A percentile compares a stretch with the other conserved stretches of the same genome.
Evolutionary conservation across 352 stramenopile species (phyloP).

Genomic region (Phytophthora agathidicida): DNA sequence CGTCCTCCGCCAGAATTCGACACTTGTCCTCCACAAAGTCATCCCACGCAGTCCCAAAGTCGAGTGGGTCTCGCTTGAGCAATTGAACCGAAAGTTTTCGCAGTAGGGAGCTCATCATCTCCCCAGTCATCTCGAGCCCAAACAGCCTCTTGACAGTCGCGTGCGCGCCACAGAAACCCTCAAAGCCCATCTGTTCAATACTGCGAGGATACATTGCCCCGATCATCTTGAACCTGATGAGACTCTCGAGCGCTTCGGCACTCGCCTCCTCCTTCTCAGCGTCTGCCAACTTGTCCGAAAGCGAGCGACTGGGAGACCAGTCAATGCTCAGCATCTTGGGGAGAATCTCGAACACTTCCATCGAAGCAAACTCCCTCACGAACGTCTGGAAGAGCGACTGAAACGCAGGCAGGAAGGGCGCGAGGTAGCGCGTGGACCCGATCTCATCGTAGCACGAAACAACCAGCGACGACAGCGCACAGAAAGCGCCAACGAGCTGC

Average conservation of each 20-base stretch:
- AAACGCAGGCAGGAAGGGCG: constrained; percentile 42
- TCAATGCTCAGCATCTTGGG: constrained; percentile 64
- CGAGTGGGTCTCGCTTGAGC: constrained; percentile 38
- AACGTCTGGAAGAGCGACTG: constrained; percentile 53
- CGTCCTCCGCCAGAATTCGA: constrained; percentile 54
- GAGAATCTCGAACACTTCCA: constrained; percentile 69
- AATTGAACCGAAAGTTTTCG: constrained; percentile 36
- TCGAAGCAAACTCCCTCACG: constrained; percentile 42
- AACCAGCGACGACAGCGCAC: constrained; percentile 70
- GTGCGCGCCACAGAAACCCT: constrained; percentile 38
- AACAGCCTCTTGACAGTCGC: constrained; percentile 71
- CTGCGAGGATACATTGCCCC: constrained; percentile 21
- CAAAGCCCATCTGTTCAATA: constrained; percentile 31
- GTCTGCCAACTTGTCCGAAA: constrained; percentile 25
- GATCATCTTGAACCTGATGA: constrained; percentile 49
- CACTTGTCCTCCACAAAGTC: constrained; percentile 69
- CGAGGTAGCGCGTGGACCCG: constrained; percentile 21
- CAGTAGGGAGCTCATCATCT: constrained; percentile 54
- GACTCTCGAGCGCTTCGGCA: constrained; percentile 30
- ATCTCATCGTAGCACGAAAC: constrained; percentile 48
- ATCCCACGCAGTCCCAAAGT: constrained; percentile 73
- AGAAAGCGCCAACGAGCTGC: constrained; percentile 50
- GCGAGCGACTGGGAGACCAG: constrained; percentile 37
- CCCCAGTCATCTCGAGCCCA: constrained; percentile 59
- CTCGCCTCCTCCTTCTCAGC: constrained; percentile 5